Evolutionary conservation across 169 alveolate genomes (phyloP).

Genomic region (Plasmodium ovale): DNA sequence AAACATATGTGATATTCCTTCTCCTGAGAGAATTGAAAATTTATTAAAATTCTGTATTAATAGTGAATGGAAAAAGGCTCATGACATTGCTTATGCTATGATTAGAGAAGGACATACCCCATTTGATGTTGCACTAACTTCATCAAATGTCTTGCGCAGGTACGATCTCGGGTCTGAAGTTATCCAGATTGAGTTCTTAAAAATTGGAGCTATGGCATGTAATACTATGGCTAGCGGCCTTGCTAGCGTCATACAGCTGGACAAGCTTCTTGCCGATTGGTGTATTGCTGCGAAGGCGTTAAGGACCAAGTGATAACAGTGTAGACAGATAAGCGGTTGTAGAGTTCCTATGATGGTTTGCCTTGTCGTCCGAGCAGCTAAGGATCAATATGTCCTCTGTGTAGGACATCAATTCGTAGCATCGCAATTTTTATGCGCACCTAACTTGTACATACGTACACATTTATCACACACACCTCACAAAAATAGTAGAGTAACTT

Average conservation of each 20-base stretch:
- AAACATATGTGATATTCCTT: constrained; percentile 95
- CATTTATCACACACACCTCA: too few relatives aligned
- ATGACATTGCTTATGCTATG: constrained; percentile 83
- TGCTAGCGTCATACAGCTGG: constrained; percentile 78
- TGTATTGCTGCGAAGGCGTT: constrained; percentile 73
- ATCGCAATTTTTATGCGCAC: too few relatives aligned
- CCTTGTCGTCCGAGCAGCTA: too few relatives aligned
- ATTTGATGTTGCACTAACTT: constrained; percentile 88
- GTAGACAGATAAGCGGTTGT: too few relatives aligned
- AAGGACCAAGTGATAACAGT: constrained; percentile 16
- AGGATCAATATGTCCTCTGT: too few relatives aligned
- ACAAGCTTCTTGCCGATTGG: constrained; percentile 81
- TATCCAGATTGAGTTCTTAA: constrained; percentile 77
- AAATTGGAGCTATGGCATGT: constrained; percentile 81
- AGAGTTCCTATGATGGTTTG: too few relatives aligned
- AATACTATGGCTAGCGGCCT: constrained; percentile 81
- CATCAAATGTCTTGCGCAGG: constrained; percentile 80
- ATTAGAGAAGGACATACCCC: constrained; percentile 91
- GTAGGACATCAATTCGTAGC: too few relatives aligned
- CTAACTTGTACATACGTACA: too few relatives aligned
- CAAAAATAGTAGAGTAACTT: too few relatives aligned
- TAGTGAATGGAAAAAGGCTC: constrained; percentile 92
- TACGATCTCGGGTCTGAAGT: constrained; percentile 79
- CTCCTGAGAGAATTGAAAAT: constrained; percentile 93
- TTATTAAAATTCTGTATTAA: constrained; percentile 89